Conservation (phyloP, 2,329 filamentous ascomycete genomes). For the Neopestalotiopsis rosae region DNA sequence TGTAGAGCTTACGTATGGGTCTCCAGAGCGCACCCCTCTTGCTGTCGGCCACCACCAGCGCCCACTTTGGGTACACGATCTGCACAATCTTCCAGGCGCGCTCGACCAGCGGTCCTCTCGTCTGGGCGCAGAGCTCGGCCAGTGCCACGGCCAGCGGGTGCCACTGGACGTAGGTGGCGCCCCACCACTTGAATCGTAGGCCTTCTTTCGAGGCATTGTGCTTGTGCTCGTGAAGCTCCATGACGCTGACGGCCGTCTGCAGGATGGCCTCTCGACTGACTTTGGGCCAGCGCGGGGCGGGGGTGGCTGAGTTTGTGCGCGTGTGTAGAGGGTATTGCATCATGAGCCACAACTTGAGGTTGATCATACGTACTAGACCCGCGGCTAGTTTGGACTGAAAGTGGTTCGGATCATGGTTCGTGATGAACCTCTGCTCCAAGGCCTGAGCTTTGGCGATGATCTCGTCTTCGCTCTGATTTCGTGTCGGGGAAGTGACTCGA, state of each 20-base stretch:
- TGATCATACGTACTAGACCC: conserved; percentile 46
- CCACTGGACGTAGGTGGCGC: conserved; percentile 59
- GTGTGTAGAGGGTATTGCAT: conserved; percentile 51
- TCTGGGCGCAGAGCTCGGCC: conserved; percentile 56
- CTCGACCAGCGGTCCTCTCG: conserved; percentile 49
- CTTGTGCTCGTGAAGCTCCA: conserved; percentile 45
- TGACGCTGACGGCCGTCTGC: conserved; percentile 51
- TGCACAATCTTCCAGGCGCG: conserved; percentile 57
- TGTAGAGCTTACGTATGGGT: conserved; percentile 58
- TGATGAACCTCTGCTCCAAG: conserved; percentile 46
- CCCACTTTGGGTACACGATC: conserved; percentile 47
- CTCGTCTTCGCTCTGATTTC: conserved; percentile 41
- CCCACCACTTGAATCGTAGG: conserved; percentile 52
- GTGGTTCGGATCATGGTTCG: conserved; percentile 38
- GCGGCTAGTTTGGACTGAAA: conserved; percentile 44
- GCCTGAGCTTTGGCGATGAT: conserved; percentile 44
- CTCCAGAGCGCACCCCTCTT: conserved; percentile 57
- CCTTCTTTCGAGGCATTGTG: conserved; percentile 38
- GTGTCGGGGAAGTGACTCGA: conserved; percentile 18
- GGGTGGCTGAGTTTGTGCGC: conserved; percentile 5
- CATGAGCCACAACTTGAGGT: conserved; percentile 52
- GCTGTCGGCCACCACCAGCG: conserved; percentile 53
- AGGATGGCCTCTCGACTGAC: conserved; percentile 49
- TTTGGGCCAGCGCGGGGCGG: conserved; percentile 16
- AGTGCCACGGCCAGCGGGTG: conserved; percentile 58